phyloP scores from a whole-genome alignment of 2,329 filamentous ascomycete species.

The Claviceps sp. region DNA sequence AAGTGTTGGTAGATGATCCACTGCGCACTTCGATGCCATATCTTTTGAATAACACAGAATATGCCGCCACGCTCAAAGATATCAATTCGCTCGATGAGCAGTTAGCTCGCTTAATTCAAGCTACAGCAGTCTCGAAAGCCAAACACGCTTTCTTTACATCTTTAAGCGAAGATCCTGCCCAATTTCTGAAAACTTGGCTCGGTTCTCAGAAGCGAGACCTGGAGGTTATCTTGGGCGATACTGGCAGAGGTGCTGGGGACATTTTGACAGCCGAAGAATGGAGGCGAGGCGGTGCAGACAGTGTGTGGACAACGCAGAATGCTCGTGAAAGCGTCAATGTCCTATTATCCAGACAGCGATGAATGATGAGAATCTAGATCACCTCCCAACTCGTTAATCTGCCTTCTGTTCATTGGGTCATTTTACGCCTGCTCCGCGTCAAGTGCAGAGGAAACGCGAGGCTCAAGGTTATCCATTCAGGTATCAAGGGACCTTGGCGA shows the following conservation, averaged over 20 bases:
- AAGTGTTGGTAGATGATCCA: constrained; percentile 73
- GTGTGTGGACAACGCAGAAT: constrained; percentile 43
- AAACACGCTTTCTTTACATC: constrained; percentile 80
- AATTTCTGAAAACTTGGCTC: constrained; percentile 77
- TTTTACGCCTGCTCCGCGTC: neutral
- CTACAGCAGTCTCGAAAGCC: constrained; percentile 70
- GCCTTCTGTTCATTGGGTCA: neutral
- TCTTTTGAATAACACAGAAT: constrained; percentile 55
- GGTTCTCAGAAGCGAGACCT: constrained; percentile 84
- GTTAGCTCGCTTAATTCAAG: constrained; percentile 69
- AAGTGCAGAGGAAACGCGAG: neutral
- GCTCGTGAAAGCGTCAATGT: constrained; percentile 51
- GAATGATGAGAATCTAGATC: neutral
- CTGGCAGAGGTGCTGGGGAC: constrained; percentile 47
- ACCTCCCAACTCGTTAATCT: neutral
- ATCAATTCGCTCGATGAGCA: constrained; percentile 73
- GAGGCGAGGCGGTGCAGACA: constrained; percentile 44
- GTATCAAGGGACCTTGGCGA: neutral
- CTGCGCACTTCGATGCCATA: constrained; percentile 52
- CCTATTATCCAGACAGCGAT: constrained; percentile 40
- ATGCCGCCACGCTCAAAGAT: constrained; percentile 59
- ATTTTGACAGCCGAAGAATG: constrained; percentile 51
- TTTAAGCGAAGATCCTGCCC: constrained; percentile 67
- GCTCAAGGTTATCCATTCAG: neutral
- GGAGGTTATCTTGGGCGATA: constrained; percentile 76